Conservation (phyloP, 2,329 filamentous ascomycete species). For the Emericellopsis cladophorae region DNA sequence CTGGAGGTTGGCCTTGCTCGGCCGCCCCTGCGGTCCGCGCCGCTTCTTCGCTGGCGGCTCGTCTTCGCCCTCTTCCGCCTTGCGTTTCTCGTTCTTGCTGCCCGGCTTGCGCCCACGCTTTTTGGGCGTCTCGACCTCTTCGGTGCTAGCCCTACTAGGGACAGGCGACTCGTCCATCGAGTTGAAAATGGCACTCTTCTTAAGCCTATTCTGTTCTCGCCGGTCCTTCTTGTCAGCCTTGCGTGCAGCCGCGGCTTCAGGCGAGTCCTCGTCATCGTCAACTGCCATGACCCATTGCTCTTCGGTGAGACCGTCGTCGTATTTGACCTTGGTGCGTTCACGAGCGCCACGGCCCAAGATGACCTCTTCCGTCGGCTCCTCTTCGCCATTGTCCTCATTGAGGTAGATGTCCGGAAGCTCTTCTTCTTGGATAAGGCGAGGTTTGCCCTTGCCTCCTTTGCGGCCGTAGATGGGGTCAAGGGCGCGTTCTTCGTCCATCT, state of each 20-base stretch:
- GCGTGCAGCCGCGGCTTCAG: conserved; percentile 82
- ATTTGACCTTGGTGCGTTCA: conserved; percentile 87
- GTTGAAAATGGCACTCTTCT: conserved; percentile 27
- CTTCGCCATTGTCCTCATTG: conserved; percentile 61
- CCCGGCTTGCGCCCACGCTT: conserved; percentile 76
- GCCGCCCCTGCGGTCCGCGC: conserved; percentile 55
- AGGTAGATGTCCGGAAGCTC: conserved; percentile 94
- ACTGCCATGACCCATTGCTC: conserved; percentile 99
- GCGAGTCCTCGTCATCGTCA: conserved; percentile 88
- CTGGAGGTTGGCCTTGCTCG: conserved; percentile 40
- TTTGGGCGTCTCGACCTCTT: conserved; percentile 65
- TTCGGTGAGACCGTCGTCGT: conserved; percentile 94
- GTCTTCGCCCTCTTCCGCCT: conserved; percentile 67
- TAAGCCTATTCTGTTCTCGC: conserved; percentile 63
- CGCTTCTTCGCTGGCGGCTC: conserved; percentile 71
- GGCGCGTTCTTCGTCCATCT: conserved; percentile 65
- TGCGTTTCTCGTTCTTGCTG: conserved; percentile 70
- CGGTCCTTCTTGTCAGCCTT: conserved; percentile 79
- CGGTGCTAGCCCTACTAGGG: conserved; percentile 71
- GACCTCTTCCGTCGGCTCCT: conserved; percentile 67
- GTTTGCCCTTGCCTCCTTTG: conserved; percentile 45
- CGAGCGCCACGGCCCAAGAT: conserved; percentile 77
- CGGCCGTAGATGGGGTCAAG: conserved; percentile 61
- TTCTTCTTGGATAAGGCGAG: conserved; percentile 74
- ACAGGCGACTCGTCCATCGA: conserved; percentile 57